phyloP scores from a whole-genome alignment of 2,329 filamentous ascomycete genomes.

The Penicillium sp. region DNA sequence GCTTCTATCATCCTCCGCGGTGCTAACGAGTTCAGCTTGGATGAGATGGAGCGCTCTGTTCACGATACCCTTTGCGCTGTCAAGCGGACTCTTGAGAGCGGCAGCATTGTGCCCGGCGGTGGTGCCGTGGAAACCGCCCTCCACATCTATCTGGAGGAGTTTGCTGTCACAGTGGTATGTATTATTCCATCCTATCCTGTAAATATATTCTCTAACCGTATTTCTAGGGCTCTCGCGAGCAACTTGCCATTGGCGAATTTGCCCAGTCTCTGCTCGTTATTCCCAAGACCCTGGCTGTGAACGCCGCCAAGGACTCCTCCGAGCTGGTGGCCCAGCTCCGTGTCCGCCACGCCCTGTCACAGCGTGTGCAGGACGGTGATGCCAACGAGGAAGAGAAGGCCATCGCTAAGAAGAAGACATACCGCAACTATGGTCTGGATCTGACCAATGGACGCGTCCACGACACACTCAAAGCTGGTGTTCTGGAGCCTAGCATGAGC shows the following conservation, averaged over 20 bases:
- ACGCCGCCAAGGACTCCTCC: constrained; percentile 93
- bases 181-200: constrained; percentile 1
- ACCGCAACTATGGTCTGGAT: constrained; percentile 98
- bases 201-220: constrained; percentile 6
- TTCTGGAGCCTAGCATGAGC: constrained; percentile 95
- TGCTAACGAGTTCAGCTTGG: constrained; percentile 91
- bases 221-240: constrained; percentile 77
- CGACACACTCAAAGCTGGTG: constrained; percentile 90
- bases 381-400: constrained; percentile 78
- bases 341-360: constrained; percentile 88
- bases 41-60: constrained; percentile 98
- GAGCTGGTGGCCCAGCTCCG: constrained; percentile 95
- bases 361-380: constrained; percentile 85
- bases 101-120: constrained; percentile 93
- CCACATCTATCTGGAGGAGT: constrained; percentile 98
- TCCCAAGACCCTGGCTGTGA: constrained; percentile 94
- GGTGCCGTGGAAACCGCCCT: constrained; percentile 98
- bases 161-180: constrained; percentile 86
- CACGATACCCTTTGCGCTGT: constrained; percentile 96
- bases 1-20: constrained; percentile 95
- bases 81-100: constrained; percentile 94
- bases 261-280: constrained; percentile 91
- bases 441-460: constrained; percentile 84
- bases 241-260: constrained; percentile 96
- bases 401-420: constrained; percentile 89